Percentiles rank a stretch among this genome's conserved stretches.
phyloP scores from a whole-genome alignment of 73 alveolate genomes.

The Paramecium biaurelia region DNA sequence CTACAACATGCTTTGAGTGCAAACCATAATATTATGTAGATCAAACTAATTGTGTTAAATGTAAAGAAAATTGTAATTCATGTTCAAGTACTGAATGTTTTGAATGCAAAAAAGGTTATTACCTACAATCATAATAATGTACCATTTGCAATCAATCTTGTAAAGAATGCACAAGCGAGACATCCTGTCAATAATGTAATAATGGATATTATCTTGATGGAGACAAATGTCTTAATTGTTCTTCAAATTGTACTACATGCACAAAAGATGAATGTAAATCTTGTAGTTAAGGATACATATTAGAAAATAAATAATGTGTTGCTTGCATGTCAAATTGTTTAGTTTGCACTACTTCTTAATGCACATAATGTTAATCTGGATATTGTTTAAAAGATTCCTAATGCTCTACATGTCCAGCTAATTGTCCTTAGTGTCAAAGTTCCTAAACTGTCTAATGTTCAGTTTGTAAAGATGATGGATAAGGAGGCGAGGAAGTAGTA shows the following conservation, averaged over 20 bases:
- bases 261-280: background rate
- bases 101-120: background rate
- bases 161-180: background rate
- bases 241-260: background rate
- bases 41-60: background rate
- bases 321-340: background rate
- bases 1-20: background rate
- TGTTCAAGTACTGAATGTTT: background rate
- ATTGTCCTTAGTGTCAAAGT: background rate
- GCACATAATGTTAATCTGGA: background rate
- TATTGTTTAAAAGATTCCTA: background rate
- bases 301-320: background rate
- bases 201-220: background rate
- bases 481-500: background rate
- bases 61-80: background rate
- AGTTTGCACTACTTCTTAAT: background rate
- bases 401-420: background rate
- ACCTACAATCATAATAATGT: background rate
- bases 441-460: background rate
- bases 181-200: background rate
- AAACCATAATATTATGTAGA: background rate
- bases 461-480: background rate
- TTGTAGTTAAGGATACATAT: background rate
- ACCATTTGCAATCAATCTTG: background rate
- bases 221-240: background rate